Conservation (phyloP, 2,329 filamentous ascomycete genomes). For the Colletotrichum cuscutae region DNA sequence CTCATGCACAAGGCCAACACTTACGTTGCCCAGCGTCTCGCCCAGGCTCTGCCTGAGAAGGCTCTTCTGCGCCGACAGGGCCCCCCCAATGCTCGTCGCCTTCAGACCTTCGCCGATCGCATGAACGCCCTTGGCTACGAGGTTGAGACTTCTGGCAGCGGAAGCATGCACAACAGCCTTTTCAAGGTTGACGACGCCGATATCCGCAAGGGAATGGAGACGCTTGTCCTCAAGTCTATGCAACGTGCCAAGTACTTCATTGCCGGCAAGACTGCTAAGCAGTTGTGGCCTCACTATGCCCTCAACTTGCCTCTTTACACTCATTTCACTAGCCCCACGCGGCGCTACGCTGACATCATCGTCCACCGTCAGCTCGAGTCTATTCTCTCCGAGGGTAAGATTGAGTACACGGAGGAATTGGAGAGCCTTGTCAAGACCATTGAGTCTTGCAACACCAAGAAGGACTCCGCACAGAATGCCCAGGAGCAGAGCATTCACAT, state of each 20-base stretch:
- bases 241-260: constrained; percentile 96
- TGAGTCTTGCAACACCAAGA: constrained; percentile 98
- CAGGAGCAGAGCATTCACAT: constrained; percentile 99
- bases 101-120: constrained; percentile 90
- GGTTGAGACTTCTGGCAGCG: constrained; percentile 89
- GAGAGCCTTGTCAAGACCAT: constrained; percentile 91
- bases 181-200: constrained; percentile 92
- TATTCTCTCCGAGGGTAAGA: constrained; percentile 81
- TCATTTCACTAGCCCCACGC: constrained; percentile 95
- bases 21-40: constrained; percentile 87
- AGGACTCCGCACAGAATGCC: constrained; percentile 95
- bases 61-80: constrained; percentile 90
- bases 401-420: constrained; percentile 89
- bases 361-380: constrained; percentile 95
- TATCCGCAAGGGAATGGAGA: constrained; percentile 97
- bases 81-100: constrained; percentile 85
- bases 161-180: constrained; percentile 90
- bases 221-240: constrained; percentile 93
- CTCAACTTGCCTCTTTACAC: constrained; percentile 95
- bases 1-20: constrained; percentile 92
- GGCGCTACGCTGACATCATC: constrained; percentile 93
- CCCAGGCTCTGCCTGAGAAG: constrained; percentile 85
- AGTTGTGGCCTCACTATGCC: constrained; percentile 87
- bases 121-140: constrained; percentile 93
- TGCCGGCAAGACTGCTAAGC: constrained; percentile 79